Conservation (phyloP, 768 basidiomycete species). For the Hericium erinaceus region DNA sequence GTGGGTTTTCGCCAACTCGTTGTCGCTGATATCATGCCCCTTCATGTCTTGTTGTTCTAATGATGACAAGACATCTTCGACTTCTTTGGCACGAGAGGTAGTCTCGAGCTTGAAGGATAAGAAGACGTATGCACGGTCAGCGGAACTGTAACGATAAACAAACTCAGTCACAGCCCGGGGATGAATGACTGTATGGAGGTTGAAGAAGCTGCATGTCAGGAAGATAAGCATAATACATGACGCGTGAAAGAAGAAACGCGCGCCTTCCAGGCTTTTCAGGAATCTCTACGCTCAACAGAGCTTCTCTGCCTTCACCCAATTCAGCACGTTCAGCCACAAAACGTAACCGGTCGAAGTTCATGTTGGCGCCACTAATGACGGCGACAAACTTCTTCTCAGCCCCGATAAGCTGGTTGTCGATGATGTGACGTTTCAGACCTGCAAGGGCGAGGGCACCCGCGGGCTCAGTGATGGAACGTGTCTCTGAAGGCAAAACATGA, state of each 20-base stretch:
- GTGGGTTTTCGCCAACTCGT: constrained; percentile 94
- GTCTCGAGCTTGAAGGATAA: constrained; percentile 82
- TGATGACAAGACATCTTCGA: constrained; percentile 49
- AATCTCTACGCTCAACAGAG: constrained; percentile 86
- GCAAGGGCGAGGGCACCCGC: constrained; percentile 91
- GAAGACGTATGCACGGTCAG: constrained; percentile 74
- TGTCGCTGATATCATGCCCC: constrained; percentile 84
- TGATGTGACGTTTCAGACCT: constrained; percentile 82
- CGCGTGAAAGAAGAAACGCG: constrained; percentile 15
- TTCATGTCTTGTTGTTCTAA: constrained; percentile 68
- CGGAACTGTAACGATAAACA: constrained; percentile 79
- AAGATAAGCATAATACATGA: neutral
- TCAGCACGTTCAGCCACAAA: constrained; percentile 99
- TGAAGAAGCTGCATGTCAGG: constrained; percentile 57
- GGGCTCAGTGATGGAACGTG: constrained; percentile 92
- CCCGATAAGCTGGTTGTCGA: constrained; percentile 71
- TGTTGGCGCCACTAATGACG: constrained; percentile 93
- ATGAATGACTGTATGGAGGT: constrained; percentile 78
- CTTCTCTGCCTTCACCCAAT: constrained; percentile 92
- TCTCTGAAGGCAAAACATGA: constrained; percentile 44
- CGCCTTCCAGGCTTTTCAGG: constrained; percentile 90
- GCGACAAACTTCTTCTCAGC: constrained; percentile 84
- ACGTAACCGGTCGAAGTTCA: constrained; percentile 95
- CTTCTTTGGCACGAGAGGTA: constrained; percentile 46
- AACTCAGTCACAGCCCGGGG: constrained; percentile 95